Conservation (phyloP, 116 monocot genomes). For the Posidonia oceanica region DNA sequence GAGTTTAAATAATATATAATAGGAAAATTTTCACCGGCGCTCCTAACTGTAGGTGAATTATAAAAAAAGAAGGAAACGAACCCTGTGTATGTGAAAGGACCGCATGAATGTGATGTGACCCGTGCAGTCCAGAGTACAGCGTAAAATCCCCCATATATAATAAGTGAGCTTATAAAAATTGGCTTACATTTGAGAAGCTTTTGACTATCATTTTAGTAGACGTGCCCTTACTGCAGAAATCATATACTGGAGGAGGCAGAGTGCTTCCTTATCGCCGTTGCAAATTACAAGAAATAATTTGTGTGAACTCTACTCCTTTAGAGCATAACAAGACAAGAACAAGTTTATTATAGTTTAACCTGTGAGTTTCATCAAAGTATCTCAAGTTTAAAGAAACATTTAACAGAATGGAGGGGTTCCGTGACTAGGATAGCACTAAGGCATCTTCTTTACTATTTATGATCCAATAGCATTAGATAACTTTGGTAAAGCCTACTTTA, state of each 20-base stretch:
- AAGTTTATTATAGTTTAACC: background rate
- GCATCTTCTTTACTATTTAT: no score
- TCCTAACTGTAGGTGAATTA: no score
- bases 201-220: constrained; percentile 20
- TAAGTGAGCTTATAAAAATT: background rate
- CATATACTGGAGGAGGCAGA: constrained; percentile 59
- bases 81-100: no score
- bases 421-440: background rate
- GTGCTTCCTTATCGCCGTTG: constrained; percentile 47
- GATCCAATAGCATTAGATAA: no score
- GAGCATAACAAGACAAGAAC: background rate
- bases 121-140: no score
- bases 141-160: no score
- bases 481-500: no score
- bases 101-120: no score
- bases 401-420: background rate
- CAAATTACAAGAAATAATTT: constrained; percentile 31
- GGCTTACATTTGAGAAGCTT: constrained; percentile 33
- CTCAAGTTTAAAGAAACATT: background rate
- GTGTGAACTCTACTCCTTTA: constrained; percentile 50
- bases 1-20: no score
- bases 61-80: no score
- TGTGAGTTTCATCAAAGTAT: background rate
- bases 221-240: constrained; percentile 21
- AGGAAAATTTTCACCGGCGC: no score